phyloP scores from a whole-genome alignment of 441 rosid species.

The Erodium texanum region DNA sequence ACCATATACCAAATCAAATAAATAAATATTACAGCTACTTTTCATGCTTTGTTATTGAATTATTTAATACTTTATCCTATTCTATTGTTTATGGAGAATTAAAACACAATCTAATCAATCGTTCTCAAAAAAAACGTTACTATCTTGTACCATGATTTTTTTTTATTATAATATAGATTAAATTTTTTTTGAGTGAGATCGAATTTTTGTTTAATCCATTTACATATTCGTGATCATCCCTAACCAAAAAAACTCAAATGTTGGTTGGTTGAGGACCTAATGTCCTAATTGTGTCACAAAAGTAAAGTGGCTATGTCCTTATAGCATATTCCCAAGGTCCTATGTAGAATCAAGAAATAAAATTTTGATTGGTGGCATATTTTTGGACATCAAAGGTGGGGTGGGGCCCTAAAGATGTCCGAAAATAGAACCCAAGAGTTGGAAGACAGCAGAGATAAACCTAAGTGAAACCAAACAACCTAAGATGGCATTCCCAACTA shows the following conservation, averaged over 20 bases:
- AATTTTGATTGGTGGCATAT: not conserved
- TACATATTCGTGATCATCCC: too few relatives aligned
- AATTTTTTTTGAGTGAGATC: too few relatives aligned
- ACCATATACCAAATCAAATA: not conserved
- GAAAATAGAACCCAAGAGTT: slow-evolving; percentile 8
- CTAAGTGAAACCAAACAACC: slow-evolving; percentile 20
- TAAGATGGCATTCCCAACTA: slow-evolving; percentile 15
- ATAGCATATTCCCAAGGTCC: not conserved
- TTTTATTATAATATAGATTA: too few relatives aligned
- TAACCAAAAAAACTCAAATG: not conserved
- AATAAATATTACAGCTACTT: not conserved
- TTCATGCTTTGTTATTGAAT: too few relatives aligned
- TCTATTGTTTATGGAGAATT: too few relatives aligned
- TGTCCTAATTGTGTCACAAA: not conserved
- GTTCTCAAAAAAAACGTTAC: too few relatives aligned
- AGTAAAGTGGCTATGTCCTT: not conserved
- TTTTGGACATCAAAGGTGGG: not conserved
- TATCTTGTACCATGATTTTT: too few relatives aligned
- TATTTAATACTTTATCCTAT: too few relatives aligned
- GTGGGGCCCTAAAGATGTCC: not conserved
- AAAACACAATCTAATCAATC: too few relatives aligned
- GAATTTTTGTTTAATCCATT: too few relatives aligned
- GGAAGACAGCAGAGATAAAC: slow-evolving; percentile 17
- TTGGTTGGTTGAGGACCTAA: not conserved
- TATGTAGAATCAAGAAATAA: not conserved